Percentiles rank a stretch among this genome's conserved stretches.
Evolutionary conservation across 352 stramenopile species (phyloP).

Genomic region (Phytophthora capsici): DNA sequence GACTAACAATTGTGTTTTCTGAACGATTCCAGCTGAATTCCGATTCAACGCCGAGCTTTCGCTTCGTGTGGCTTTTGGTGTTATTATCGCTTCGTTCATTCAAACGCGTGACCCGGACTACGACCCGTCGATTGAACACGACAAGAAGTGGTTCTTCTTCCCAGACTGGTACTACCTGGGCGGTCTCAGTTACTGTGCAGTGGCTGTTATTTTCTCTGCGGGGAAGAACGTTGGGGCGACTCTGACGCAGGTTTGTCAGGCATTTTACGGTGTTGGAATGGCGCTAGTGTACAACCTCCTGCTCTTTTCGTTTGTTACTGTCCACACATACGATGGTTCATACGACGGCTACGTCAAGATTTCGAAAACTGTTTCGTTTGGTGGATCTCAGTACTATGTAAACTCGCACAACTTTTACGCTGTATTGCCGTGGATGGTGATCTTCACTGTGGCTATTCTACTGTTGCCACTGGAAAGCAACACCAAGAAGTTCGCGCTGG

Average conservation of each 20-base stretch:
- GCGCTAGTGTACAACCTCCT: conserved; percentile 83
- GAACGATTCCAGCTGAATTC: conserved; percentile 63
- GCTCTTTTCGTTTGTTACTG: conserved; percentile 56
- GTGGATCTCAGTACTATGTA: conserved; percentile 65
- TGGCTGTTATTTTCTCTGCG: conserved; percentile 80
- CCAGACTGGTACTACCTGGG: conserved; percentile 64
- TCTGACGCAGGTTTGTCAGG: conserved; percentile 71
- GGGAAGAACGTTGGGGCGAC: conserved; percentile 77
- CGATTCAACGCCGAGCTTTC: conserved; percentile 73
- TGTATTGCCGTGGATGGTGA: conserved; percentile 75
- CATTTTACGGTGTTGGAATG: conserved; percentile 81
- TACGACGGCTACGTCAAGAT: conserved; percentile 67
- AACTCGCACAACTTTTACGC: conserved; percentile 80
- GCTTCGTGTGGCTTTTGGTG: conserved; percentile 67
- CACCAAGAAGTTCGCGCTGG: conserved; percentile 87
- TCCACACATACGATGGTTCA: conserved; percentile 49
- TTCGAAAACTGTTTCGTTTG: conserved; percentile 60
- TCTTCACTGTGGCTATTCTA: conserved; percentile 72
- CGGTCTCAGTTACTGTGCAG: conserved; percentile 67
- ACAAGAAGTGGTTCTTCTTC: conserved; percentile 77
- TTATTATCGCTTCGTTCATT: conserved; percentile 74
- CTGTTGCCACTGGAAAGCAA: conserved; percentile 77
- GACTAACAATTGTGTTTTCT: conserved; percentile 9
- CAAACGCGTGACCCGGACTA: conserved; percentile 65
- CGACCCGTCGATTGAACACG: conserved; percentile 42